Percentiles rank a stretch among this genome's conserved stretches.
phyloP scores from a whole-genome alignment of 2,329 filamentous ascomycete genomes.

The Ceratocystis alfenasii region DNA sequence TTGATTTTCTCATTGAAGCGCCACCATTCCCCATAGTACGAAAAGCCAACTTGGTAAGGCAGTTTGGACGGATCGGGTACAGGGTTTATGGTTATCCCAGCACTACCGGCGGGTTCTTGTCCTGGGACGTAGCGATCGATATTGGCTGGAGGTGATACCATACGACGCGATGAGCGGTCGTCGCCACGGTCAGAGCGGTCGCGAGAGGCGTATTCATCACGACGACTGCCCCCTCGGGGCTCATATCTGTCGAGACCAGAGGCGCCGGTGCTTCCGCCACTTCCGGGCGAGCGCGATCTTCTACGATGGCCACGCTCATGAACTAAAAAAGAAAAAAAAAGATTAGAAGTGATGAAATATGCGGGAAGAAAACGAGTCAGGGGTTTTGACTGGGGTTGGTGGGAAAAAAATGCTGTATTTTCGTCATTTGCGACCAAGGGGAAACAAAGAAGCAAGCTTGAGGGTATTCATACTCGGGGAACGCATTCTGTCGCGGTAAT shows the following conservation, averaged over 20 bases:
- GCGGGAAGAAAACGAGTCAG: no score
- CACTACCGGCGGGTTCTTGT: constrained; percentile 41
- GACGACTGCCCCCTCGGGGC: constrained; percentile 39
- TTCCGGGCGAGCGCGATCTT: constrained; percentile 56
- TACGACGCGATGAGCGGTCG: constrained; percentile 42
- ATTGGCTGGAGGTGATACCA: constrained; percentile 52
- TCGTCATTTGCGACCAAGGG: neutral
- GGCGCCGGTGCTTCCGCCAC: constrained; percentile 25
- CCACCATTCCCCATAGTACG: constrained; percentile 81
- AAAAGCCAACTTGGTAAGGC: constrained; percentile 72
- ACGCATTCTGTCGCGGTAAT: constrained; percentile 41
- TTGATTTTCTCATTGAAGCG: constrained; percentile 70
- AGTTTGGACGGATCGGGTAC: constrained; percentile 60
- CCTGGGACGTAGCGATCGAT: constrained; percentile 80
- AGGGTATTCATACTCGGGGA: constrained; percentile 52
- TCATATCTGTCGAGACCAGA: constrained; percentile 59
- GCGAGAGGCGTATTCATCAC: constrained; percentile 52
- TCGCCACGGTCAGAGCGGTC: constrained; percentile 41
- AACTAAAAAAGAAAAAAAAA: constrained; percentile 31
- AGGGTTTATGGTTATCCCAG: constrained; percentile 46
- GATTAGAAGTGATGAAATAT: neutral
- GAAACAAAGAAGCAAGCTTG: neutral
- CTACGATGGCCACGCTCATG: constrained; percentile 48
- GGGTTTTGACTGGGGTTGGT: neutral
- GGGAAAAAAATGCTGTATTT: neutral